phyloP scores from a whole-genome alignment of 352 stramenopile genomes.

The Nothophytophthora sp. region DNA sequence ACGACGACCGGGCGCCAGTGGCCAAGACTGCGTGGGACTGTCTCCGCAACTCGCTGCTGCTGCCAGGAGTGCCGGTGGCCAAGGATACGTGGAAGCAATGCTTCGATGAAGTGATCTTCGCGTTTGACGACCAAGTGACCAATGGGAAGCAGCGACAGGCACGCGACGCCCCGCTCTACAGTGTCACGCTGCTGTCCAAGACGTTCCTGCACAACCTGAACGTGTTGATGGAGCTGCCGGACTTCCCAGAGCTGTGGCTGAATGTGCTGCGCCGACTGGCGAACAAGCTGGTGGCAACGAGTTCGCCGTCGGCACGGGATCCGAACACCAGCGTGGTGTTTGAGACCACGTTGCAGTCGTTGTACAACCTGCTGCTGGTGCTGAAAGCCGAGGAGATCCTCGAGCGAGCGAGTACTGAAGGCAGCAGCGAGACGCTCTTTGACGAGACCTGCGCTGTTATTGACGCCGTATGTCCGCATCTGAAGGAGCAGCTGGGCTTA shows the following conservation, averaged over 20 bases:
- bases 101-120: slow-evolving; percentile 88
- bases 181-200: slow-evolving; percentile 84
- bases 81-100: slow-evolving; percentile 82
- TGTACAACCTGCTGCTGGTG: slow-evolving; percentile 87
- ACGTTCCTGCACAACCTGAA: slow-evolving; percentile 86
- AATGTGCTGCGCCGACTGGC: slow-evolving; percentile 72
- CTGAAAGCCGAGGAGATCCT: slow-evolving; percentile 80
- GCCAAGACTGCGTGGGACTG: slow-evolving; percentile 86
- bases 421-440: slow-evolving; percentile 54
- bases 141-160: slow-evolving; percentile 51
- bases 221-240: slow-evolving; percentile 62
- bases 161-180: slow-evolving; percentile 77
- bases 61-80: slow-evolving; percentile 65
- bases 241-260: slow-evolving; percentile 78
- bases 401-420: slow-evolving; percentile 44
- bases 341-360: slow-evolving; percentile 83
- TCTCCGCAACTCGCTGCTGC: slow-evolving; percentile 77
- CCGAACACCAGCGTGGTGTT: slow-evolving; percentile 69
- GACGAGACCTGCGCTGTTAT: slow-evolving; percentile 76
- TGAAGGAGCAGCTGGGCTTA: slow-evolving; percentile 77
- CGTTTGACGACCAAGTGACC: slow-evolving; percentile 83
- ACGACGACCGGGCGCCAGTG: slow-evolving; percentile 75
- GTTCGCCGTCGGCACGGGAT: slow-evolving; percentile 27
- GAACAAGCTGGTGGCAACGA: slow-evolving; percentile 60
- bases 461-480: slow-evolving; percentile 68